These are phyloP conservation scores for Hordeum pubiflorum DNA, from an alignment of 202 grass and related monocot species.

Conservation along the genomic window DNA sequence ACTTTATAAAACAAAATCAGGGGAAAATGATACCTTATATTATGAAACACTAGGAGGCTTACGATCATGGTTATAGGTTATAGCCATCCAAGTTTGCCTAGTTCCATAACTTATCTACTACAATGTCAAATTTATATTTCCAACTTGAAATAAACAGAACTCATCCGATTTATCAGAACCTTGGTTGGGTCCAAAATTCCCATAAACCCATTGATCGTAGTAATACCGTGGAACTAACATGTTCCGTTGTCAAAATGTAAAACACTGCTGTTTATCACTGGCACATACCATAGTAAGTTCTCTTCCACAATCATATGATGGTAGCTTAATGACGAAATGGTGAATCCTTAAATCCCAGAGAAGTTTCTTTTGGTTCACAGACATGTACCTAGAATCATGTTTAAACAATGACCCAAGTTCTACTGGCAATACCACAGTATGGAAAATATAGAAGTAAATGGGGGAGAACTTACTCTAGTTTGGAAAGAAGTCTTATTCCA, in stretches of 20 bases:
- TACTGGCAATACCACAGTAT: constrained; percentile 16
- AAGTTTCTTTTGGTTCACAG: constrained; percentile 59
- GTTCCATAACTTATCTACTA: neutral
- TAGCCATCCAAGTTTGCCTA: neutral
- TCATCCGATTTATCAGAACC: neutral
- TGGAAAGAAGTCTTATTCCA: constrained; percentile 63
- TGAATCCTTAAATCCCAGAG: constrained; percentile 73
- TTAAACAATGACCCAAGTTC: constrained; percentile 27
- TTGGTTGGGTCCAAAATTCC: neutral
- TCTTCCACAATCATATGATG: constrained; percentile 48
- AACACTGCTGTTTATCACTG: constrained; percentile 10
- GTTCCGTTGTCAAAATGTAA: constrained; percentile 4
- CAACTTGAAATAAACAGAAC: constrained; percentile 1
- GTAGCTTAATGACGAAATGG: constrained; percentile 47
- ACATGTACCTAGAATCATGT: constrained; percentile 57
- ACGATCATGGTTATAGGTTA: neutral
- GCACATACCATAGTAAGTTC: constrained; percentile 39
- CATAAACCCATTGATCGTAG: neutral
- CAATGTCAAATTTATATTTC: neutral
- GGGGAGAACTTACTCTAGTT: constrained; percentile 57
- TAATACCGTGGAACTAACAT: constrained; percentile 9
- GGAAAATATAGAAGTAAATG: constrained; percentile 29
- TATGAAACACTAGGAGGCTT: neutral
- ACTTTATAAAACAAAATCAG: neutral
- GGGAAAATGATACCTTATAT: neutral